Percentiles rank a stretch among this genome's conserved stretches.
phyloP scores from a whole-genome alignment of 2,329 filamentous ascomycete species.

The Colletotrichum tropicale region DNA sequence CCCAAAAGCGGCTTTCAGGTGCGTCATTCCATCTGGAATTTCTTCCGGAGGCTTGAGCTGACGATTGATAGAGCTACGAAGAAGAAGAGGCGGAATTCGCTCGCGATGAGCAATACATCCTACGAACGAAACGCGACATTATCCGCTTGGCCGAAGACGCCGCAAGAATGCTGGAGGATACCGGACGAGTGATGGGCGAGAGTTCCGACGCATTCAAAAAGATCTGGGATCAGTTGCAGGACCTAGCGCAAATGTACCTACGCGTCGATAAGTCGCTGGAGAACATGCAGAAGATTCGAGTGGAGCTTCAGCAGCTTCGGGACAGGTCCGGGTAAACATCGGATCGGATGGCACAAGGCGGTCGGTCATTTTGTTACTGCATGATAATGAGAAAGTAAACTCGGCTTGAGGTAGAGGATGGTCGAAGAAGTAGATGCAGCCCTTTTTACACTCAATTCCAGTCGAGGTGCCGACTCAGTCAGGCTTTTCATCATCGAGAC shows the following conservation, averaged over 20 bases:
- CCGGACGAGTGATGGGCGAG: neutral
- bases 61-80: neutral
- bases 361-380: neutral
- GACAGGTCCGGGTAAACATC: neutral
- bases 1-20: neutral
- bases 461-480: rapidly evolving
- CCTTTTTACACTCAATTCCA: rapidly evolving
- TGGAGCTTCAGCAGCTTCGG: neutral
- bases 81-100: neutral
- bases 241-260: neutral
- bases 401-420: neutral
- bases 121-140: neutral
- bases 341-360: rapidly evolving
- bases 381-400: neutral
- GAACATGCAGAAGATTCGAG: neutral
- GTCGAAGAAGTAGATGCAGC: too few species aligned
- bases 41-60: rapidly evolving
- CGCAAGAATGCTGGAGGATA: neutral
- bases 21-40: neutral
- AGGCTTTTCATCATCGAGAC: neutral
- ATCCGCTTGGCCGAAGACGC: neutral
- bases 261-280: neutral
- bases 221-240: neutral
- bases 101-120: neutral
- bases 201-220: neutral